A percentile compares a stretch with the other conserved stretches of the same genome.
These are phyloP conservation scores for Camellia japonica DNA, from an alignment of 148 eudicot species.

Conservation along the genomic window DNA sequence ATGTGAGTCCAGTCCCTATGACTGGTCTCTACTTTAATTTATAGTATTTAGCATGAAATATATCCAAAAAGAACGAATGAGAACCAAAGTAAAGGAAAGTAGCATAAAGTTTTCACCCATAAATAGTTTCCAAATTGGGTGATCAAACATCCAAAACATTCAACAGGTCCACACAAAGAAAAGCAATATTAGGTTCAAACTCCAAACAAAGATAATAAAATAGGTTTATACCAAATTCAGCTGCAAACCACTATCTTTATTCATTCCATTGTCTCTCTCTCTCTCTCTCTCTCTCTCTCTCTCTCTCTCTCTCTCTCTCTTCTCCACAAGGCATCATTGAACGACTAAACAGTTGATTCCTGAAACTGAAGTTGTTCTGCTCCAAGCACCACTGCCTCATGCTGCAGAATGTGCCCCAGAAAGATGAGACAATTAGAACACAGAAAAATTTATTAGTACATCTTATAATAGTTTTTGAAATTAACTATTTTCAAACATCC, in stretches of 20 bases:
- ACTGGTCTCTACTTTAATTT: not conserved
- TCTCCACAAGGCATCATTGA: not conserved
- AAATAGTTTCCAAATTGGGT: not conserved
- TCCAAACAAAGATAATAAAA: not conserved
- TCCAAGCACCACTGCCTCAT: not conserved
- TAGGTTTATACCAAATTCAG: not conserved
- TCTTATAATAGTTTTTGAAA: not conserved
- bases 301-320: not conserved
- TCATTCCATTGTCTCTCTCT: not conserved
- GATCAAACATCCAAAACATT: not conserved
- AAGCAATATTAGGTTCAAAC: not conserved
- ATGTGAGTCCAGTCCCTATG: not conserved
- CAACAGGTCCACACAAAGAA: not conserved
- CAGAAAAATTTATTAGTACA: not conserved
- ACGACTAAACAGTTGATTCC: not conserved
- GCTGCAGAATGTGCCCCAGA: not conserved
- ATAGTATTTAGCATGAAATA: not conserved
- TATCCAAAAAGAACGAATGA: not conserved
- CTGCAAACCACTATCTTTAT: not conserved
- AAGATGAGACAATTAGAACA: not conserved
- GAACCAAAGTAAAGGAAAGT: not conserved
- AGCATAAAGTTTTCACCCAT: not conserved
- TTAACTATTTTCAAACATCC: not conserved
- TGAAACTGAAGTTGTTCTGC: not conserved
- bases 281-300: not conserved